These are phyloP conservation scores for Chrysochromulina tobinii DNA, from an alignment of 78 protist species.

Conservation along the genomic window DNA sequence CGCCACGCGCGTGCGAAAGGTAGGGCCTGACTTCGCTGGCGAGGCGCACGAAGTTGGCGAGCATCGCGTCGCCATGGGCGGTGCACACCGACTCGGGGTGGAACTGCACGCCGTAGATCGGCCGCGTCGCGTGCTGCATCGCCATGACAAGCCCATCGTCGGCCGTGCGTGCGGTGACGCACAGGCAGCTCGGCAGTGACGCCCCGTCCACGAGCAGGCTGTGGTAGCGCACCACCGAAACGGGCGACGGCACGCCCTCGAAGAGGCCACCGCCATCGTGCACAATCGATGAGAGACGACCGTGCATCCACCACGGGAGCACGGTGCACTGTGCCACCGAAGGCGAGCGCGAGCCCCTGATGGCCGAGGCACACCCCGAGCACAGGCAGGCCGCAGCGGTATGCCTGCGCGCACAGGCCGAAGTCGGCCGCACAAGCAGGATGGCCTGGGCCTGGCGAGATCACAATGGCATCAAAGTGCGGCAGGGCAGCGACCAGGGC, in stretches of 20 bases:
- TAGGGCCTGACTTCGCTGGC: too few species aligned
- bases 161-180: background rate
- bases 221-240: slow-evolving; percentile 74
- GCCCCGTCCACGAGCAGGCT: slow-evolving; percentile 43
- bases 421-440: slow-evolving; percentile 49
- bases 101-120: slow-evolving; percentile 76
- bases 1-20: background rate
- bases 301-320: background rate
- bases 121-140: slow-evolving; percentile 22
- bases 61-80: slow-evolving; percentile 50
- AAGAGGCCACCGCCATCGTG: slow-evolving; percentile 26
- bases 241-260: slow-evolving; percentile 42
- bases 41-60: slow-evolving; percentile 45
- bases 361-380: slow-evolving; percentile 82
- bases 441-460: slow-evolving; percentile 58
- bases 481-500: background rate
- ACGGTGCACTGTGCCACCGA: background rate
- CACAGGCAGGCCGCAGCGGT: slow-evolving; percentile 36
- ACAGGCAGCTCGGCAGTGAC: background rate
- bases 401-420: slow-evolving; percentile 40
- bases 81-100: slow-evolving; percentile 83
- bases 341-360: slow-evolving; percentile 43
- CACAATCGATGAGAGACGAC: background rate
- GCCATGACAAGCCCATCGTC: slow-evolving; percentile 64
- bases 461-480: slow-evolving; percentile 39